Conservation (phyloP, 768 basidiomycete species). For the Strobilomyces confusus region DNA sequence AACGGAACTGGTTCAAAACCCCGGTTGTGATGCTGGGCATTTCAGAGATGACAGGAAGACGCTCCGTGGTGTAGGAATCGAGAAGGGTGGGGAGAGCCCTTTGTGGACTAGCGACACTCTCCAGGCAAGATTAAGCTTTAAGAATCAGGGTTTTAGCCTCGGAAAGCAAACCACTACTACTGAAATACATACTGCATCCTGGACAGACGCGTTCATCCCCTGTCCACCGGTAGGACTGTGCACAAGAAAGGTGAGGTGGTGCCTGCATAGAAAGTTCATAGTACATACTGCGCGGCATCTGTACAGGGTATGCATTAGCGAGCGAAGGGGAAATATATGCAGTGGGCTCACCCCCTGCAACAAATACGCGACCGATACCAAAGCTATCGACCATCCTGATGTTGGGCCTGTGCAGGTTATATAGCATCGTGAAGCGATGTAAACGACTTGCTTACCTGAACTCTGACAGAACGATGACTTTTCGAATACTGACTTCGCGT, state of each 20-base stretch:
- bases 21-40: conserved; percentile 40
- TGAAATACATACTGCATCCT: conserved; percentile 34
- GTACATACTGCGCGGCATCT: conserved; percentile 46
- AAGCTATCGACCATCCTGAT: conserved; percentile 46
- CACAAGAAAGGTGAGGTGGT: neutral
- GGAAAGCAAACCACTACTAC: neutral
- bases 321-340: neutral
- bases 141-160: neutral
- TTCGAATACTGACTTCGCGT: conserved; percentile 30
- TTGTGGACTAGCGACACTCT: conserved; percentile 42
- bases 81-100: conserved; percentile 37
- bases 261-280: neutral
- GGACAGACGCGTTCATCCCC: conserved; percentile 36
- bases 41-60: conserved; percentile 42
- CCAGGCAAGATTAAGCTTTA: conserved; percentile 41
- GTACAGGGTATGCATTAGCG: neutral
- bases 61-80: conserved; percentile 39
- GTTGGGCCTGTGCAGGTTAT: conserved; percentile 36
- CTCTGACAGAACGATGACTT: conserved; percentile 23
- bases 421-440: neutral
- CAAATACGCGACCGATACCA: conserved; percentile 41
- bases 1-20: conserved; percentile 7
- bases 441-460: conserved; percentile 25
- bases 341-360: conserved; percentile 38
- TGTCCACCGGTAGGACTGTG: conserved; percentile 24